Evolutionary conservation across 108 stramenopile species (phyloP).

Genomic region (Stephanodiscus minutulus): DNA sequence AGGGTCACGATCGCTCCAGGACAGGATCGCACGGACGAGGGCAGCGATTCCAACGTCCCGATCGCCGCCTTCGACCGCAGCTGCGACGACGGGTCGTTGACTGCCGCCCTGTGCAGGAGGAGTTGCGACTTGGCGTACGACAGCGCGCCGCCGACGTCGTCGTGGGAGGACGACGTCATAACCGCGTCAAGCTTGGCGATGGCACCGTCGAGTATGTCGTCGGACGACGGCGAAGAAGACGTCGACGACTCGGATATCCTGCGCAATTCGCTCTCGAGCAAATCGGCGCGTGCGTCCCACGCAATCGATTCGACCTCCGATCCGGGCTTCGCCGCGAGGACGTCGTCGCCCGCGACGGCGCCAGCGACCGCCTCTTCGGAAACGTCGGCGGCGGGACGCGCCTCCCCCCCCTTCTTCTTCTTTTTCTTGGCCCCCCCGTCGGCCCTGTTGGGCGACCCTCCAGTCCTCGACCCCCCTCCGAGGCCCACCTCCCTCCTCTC

Average conservation of each 20-base stretch:
- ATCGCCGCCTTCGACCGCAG: slow-evolving; percentile 24
- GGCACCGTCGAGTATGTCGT: slow-evolving; percentile 27
- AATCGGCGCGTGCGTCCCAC: slow-evolving; percentile 44
- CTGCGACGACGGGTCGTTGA: slow-evolving; percentile 1
- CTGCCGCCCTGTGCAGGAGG: slow-evolving; percentile 29
- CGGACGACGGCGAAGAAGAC: background rate
- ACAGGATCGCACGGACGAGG: slow-evolving; percentile 49
- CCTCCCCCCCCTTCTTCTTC: slow-evolving; percentile 27
- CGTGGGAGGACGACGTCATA: background rate
- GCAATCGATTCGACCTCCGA: slow-evolving; percentile 37
- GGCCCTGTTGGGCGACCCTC: slow-evolving; percentile 14
- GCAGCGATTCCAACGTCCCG: slow-evolving; percentile 59
- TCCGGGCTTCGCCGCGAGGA: slow-evolving; percentile 39
- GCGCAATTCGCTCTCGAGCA: slow-evolving; percentile 42
- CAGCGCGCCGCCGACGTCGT: slow-evolving; percentile 26
- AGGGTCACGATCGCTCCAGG: slow-evolving; percentile 63
- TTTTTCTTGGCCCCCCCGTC: slow-evolving; percentile 9
- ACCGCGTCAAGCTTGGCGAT: slow-evolving; percentile 27
- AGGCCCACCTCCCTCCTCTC: background rate
- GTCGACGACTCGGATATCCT: slow-evolving; percentile 13
- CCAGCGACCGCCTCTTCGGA: background rate
- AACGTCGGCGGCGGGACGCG: background rate
- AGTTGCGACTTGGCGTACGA: slow-evolving; percentile 37
- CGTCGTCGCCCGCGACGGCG: slow-evolving; percentile 20
- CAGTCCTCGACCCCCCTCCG: background rate